These are phyloP conservation scores for Magnolia sinica DNA, from an alignment of 164 flowering plant species.

Conservation along the genomic window DNA sequence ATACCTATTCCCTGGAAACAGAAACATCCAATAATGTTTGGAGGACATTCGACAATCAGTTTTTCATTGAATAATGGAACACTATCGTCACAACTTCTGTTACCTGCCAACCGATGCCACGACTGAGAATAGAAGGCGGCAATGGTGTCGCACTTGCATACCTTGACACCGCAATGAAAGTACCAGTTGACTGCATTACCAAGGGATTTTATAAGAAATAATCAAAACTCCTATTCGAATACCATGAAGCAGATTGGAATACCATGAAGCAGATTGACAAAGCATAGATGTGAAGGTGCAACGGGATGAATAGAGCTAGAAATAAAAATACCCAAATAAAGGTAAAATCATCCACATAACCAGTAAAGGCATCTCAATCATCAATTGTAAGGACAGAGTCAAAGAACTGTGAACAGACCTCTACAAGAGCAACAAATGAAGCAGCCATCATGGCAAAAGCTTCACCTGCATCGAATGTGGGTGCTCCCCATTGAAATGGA, in stretches of 20 bases:
- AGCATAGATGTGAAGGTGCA: too few relatives aligned
- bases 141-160: slow-evolving; percentile 89
- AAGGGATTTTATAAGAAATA: not conserved
- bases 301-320: too few relatives aligned
- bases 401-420: slow-evolving; percentile 37
- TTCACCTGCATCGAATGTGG: slow-evolving; percentile 88
- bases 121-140: slow-evolving; percentile 89
- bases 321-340: too few relatives aligned
- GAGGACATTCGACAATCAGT: not conserved
- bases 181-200: slow-evolving; percentile 66
- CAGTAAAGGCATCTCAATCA: too few relatives aligned
- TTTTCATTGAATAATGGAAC: not conserved
- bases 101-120: slow-evolving; percentile 99
- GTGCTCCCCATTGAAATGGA: slow-evolving; percentile 95
- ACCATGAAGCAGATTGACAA: too few relatives aligned
- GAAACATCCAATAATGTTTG: not conserved
- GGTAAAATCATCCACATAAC: too few relatives aligned
- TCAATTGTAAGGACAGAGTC: not conserved
- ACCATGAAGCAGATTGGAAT: too few relatives aligned
- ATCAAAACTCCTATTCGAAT: not conserved
- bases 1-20: slow-evolving; percentile 68
- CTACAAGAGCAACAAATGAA: slow-evolving; percentile 83
- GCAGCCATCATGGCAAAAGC: slow-evolving; percentile 90
- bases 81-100: not conserved
- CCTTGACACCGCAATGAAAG: slow-evolving; percentile 78